Percentiles rank a stretch among this genome's conserved stretches.
Evolutionary conservation across 2,329 filamentous ascomycete genomes (phyloP).

Genomic region (Stagonosporopsis rhizophila): DNA sequence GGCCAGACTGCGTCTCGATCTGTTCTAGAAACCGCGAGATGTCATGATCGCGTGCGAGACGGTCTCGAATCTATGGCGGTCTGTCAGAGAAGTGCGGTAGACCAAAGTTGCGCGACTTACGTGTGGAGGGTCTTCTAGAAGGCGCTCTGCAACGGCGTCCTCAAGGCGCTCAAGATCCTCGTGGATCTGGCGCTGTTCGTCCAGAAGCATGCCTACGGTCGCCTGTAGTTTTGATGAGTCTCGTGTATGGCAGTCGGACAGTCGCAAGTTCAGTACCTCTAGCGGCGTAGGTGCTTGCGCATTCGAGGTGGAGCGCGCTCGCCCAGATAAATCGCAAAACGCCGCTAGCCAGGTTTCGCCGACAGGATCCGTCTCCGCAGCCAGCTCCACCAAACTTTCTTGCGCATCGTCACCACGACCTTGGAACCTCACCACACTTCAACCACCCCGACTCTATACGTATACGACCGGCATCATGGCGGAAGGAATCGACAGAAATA

Average conservation of each 20-base stretch:
- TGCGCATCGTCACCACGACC: slow-evolving; percentile 20
- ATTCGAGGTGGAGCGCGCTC: slow-evolving; percentile 21
- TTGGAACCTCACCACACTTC: slow-evolving; percentile 6
- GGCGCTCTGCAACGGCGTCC: slow-evolving; percentile 88
- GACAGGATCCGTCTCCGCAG: slow-evolving; percentile 24
- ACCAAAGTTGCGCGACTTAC: slow-evolving; percentile 58
- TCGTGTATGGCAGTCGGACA: slow-evolving; percentile 16
- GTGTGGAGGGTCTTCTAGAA: slow-evolving; percentile 86
- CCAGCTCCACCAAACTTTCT: slow-evolving; percentile 37
- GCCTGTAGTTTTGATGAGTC: slow-evolving; percentile 30
- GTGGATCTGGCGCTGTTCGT: slow-evolving; percentile 92
- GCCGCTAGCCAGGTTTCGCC: slow-evolving; percentile 29
- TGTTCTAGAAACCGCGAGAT: slow-evolving; percentile 84
- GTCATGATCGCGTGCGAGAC: slow-evolving; percentile 90
- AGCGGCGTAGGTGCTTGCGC: slow-evolving; percentile 25
- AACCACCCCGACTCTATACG: background rate
- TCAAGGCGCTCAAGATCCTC: slow-evolving; percentile 97
- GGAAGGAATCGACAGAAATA: slow-evolving; percentile 89
- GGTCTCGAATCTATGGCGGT: slow-evolving; percentile 76
- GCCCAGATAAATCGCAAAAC: slow-evolving; percentile 24
- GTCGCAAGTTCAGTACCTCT: slow-evolving; percentile 33
- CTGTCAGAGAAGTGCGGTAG: slow-evolving; percentile 13
- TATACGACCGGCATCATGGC: slow-evolving; percentile 70
- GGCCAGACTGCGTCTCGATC: slow-evolving; percentile 84
- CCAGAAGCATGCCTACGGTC: slow-evolving; percentile 71